These are phyloP conservation scores for Nemania serpens DNA, from an alignment of 2,329 filamentous ascomycete species.

Conservation along the genomic window DNA sequence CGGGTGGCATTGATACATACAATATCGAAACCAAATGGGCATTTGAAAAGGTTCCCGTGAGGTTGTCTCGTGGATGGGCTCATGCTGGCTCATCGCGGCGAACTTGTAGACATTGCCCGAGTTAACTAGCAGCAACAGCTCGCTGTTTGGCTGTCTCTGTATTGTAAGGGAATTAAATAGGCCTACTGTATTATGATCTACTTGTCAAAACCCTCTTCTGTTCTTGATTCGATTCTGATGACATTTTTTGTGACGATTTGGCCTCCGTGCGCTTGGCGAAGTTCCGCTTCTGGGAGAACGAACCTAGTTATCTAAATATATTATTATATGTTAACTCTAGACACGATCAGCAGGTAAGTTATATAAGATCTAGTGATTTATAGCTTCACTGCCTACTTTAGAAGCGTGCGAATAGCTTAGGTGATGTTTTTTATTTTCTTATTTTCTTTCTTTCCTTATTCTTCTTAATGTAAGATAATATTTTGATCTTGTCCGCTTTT, in stretches of 20 bases:
- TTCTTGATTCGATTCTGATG: neutral
- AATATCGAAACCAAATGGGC: constrained; percentile 2
- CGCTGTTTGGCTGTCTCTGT: constrained; percentile 15
- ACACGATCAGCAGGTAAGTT: too few species aligned
- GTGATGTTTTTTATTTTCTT: too few species aligned
- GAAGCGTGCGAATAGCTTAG: too few species aligned
- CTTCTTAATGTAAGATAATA: too few species aligned
- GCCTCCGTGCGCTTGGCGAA: too few species aligned
- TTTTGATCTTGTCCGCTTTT: too few species aligned
- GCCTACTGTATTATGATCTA: constrained; percentile 22
- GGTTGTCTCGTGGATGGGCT: neutral
- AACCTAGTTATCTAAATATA: neutral
- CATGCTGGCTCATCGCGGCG: neutral
- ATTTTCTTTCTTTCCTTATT: too few species aligned
- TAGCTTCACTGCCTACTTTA: neutral
- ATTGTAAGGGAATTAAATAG: constrained; percentile 23
- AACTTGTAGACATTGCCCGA: constrained; percentile 21
- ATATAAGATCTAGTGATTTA: too few species aligned
- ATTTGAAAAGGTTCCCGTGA: constrained; percentile 11
- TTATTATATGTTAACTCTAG: too few species aligned
- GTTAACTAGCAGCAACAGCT: constrained; percentile 2
- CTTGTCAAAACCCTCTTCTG: neutral
- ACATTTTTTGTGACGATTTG: neutral
- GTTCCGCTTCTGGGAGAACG: too few species aligned
- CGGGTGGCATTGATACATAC: constrained; percentile 10